Evolutionary conservation across 2,329 filamentous ascomycete species (phyloP).

Genomic region (Beauveria asiatica): DNA sequence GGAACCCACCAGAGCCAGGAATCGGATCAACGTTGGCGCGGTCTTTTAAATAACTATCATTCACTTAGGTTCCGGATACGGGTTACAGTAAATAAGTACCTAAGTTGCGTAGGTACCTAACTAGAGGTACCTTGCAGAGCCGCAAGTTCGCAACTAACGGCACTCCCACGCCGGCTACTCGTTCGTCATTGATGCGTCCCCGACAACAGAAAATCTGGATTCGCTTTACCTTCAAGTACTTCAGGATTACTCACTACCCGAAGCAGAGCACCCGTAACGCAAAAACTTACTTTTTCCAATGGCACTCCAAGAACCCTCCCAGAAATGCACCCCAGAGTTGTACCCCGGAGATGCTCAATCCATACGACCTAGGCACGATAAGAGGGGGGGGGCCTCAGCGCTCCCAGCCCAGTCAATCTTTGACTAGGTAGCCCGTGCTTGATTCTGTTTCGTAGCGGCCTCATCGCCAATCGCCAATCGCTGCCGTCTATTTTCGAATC

Average conservation of each 20-base stretch:
- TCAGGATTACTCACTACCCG: not conserved
- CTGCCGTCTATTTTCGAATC: not conserved
- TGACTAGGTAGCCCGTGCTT: not conserved
- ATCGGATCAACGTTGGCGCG: not conserved
- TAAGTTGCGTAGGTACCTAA: no score
- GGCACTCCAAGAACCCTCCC: not conserved
- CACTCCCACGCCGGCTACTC: not conserved
- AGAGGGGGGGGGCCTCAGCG: not conserved
- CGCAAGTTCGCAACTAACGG: not conserved
- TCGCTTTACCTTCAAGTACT: not conserved
- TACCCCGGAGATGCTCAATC: conserved; percentile 6
- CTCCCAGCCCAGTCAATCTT: not conserved
- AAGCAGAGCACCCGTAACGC: not conserved
- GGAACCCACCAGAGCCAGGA: no score
- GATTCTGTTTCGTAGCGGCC: not conserved
- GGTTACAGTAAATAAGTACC: no score
- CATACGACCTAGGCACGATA: conserved; percentile 1
- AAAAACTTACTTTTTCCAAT: not conserved
- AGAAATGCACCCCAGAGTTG: not conserved
- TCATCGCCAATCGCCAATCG: not conserved
- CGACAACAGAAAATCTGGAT: not conserved
- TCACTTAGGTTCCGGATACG: no score
- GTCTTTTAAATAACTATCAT: no score
- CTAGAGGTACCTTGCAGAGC: not conserved
- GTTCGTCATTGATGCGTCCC: not conserved